phyloP scores from a whole-genome alignment of 352 stramenopile species.

The Phytopythium helicoides region DNA sequence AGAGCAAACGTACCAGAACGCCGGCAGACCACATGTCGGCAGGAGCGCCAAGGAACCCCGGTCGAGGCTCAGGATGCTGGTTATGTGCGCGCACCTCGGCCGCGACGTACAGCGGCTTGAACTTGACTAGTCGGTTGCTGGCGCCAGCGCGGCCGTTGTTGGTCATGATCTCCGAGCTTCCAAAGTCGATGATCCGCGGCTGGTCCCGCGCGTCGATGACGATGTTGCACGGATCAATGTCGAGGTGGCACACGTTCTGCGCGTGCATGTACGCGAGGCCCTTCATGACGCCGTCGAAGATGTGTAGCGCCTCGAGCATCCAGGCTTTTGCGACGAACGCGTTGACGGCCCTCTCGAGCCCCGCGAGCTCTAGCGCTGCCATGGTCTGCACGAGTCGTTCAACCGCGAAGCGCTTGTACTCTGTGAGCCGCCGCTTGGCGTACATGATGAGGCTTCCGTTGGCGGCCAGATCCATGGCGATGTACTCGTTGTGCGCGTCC shows the following conservation, averaged over 20 bases:
- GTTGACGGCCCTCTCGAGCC: constrained; percentile 55
- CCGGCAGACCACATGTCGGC: constrained; percentile 81
- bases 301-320: constrained; percentile 64
- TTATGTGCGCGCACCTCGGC: constrained; percentile 70
- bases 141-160: constrained; percentile 56
- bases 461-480: constrained; percentile 68
- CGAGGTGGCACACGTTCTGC: constrained; percentile 74
- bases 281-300: constrained; percentile 65
- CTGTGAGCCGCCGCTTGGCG: constrained; percentile 53
- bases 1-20: constrained; percentile 53
- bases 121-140: constrained; percentile 65
- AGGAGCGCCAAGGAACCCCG: constrained; percentile 62
- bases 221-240: constrained; percentile 79
- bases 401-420: constrained; percentile 70
- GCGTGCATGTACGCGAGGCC: constrained; percentile 80
- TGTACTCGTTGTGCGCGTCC: constrained; percentile 74
- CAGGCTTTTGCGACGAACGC: constrained; percentile 59
- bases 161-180: constrained; percentile 75
- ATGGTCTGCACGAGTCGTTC: constrained; percentile 50
- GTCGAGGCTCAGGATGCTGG: constrained; percentile 42
- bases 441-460: constrained; percentile 73
- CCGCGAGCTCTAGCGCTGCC: constrained; percentile 30
- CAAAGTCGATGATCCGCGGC: constrained; percentile 77
- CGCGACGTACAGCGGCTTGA: constrained; percentile 74
- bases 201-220: constrained; percentile 55